These are phyloP conservation scores for Psidium guajava DNA, from an alignment of 345 rosid species.

Conservation along the genomic window DNA sequence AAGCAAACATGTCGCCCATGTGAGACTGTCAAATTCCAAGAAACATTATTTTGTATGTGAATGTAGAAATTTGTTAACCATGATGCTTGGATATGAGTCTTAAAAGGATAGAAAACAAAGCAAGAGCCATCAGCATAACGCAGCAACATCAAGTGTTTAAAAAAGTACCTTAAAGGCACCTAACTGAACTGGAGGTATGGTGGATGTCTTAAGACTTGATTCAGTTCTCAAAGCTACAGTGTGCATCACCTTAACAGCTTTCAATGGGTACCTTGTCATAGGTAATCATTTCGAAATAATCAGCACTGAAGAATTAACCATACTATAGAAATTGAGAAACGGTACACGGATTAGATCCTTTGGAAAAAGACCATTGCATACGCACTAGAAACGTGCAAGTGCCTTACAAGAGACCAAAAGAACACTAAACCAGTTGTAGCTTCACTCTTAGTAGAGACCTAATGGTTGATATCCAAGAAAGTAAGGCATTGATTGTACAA, in stretches of 20 bases:
- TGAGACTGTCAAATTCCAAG: conserved; percentile 43
- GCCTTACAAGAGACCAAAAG: not conserved
- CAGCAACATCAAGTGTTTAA: not conserved
- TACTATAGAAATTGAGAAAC: not conserved
- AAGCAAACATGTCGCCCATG: conserved; percentile 99
- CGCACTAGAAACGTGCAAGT: not conserved
- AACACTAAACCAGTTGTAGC: not conserved
- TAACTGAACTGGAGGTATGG: conserved; percentile 33
- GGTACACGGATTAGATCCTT: not conserved
- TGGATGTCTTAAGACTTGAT: conserved; percentile 54
- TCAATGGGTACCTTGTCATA: conserved; percentile 60
- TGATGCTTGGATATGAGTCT: not conserved
- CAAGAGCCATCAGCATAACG: not conserved
- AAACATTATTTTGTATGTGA: not conserved
- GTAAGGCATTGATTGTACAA: not conserved
- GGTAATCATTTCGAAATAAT: not conserved
- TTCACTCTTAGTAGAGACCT: not conserved
- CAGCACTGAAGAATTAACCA: not conserved
- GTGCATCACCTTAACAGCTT: conserved; percentile 96
- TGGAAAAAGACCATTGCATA: not conserved
- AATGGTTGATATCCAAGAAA: not conserved
- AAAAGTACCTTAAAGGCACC: conserved; percentile 47
- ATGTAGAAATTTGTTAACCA: not conserved
- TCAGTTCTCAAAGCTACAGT: conserved; percentile 86
- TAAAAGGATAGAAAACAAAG: not conserved